phyloP scores from a whole-genome alignment of 192 early-diverging fungal species.

The Coemansia sp. region DNA sequence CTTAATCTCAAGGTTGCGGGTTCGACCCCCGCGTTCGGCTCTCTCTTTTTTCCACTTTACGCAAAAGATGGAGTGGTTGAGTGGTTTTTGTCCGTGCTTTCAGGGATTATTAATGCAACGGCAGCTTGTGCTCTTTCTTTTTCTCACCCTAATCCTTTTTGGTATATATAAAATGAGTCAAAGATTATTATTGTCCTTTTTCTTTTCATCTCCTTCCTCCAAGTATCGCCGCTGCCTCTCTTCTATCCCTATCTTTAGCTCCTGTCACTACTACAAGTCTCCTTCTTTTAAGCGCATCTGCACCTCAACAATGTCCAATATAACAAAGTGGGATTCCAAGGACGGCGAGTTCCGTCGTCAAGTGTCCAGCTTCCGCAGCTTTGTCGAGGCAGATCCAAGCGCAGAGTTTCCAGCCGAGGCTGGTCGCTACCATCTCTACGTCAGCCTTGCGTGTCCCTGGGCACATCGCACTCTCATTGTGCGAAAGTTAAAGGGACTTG shows the following conservation, averaged over 20 bases:
- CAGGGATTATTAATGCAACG: not conserved
- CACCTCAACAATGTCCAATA: slow-evolving; percentile 7
- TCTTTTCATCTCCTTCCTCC: not conserved
- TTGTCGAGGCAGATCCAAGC: slow-evolving; percentile 55
- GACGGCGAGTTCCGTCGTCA: slow-evolving; percentile 84
- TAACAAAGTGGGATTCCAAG: slow-evolving; percentile 63
- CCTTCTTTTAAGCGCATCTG: too few species aligned
- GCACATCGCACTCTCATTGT: slow-evolving; percentile 90
- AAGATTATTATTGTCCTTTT: not conserved
- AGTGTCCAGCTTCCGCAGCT: slow-evolving; percentile 69
- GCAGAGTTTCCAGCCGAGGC: slow-evolving; percentile 74
- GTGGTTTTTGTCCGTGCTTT: too few species aligned
- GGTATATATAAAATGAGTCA: not conserved
- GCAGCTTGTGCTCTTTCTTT: not conserved
- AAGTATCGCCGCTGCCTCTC: not conserved
- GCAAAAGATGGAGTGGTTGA: too few species aligned
- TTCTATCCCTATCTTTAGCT: not conserved
- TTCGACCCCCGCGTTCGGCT: slow-evolving; percentile 37
- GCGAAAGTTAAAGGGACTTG: slow-evolving; percentile 87
- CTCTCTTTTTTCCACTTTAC: slow-evolving; percentile 3
- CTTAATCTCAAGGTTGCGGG: slow-evolving; percentile 40
- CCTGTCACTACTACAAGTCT: not conserved
- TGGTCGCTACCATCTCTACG: slow-evolving; percentile 81
- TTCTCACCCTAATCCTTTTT: not conserved
- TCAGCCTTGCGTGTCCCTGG: slow-evolving; percentile 70